phyloP scores from a whole-genome alignment of 768 basidiomycete genomes.

The Boletus bicolor region DNA sequence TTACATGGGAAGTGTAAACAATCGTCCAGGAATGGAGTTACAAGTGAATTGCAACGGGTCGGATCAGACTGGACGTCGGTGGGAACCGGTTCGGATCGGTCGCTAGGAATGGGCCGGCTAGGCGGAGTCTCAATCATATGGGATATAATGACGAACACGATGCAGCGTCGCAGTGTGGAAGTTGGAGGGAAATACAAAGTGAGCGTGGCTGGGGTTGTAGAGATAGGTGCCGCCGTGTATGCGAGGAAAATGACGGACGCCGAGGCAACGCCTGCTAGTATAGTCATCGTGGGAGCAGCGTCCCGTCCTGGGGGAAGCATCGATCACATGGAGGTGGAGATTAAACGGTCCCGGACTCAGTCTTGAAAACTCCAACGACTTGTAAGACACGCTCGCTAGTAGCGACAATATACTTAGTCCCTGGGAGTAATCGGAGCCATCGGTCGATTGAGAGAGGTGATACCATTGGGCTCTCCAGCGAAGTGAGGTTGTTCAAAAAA shows the following conservation, averaged over 20 bases:
- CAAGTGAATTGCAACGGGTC: conserved; percentile 1
- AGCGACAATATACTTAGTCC: background rate
- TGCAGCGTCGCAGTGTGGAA: background rate
- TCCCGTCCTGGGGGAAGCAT: background rate
- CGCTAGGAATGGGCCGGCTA: background rate
- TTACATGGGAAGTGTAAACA: conserved; percentile 6
- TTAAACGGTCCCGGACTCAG: background rate
- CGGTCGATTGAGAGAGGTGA: background rate
- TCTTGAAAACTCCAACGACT: background rate
- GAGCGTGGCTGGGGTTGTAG: background rate
- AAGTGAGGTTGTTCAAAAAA: background rate
- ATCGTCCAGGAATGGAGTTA: background rate
- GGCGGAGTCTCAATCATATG: conserved; percentile 16
- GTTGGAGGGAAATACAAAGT: too few species aligned
- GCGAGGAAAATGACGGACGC: background rate
- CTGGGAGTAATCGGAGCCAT: background rate
- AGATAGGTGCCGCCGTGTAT: too few species aligned
- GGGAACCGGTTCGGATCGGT: background rate
- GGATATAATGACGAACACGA: background rate
- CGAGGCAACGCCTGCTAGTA: background rate
- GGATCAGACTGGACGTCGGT: background rate
- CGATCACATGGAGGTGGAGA: background rate
- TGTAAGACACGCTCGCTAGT: background rate
- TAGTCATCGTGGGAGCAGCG: background rate
- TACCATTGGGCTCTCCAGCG: background rate